phyloP scores from a whole-genome alignment of 805 yeast species.

The Hanseniaspora mollemarum region DNA sequence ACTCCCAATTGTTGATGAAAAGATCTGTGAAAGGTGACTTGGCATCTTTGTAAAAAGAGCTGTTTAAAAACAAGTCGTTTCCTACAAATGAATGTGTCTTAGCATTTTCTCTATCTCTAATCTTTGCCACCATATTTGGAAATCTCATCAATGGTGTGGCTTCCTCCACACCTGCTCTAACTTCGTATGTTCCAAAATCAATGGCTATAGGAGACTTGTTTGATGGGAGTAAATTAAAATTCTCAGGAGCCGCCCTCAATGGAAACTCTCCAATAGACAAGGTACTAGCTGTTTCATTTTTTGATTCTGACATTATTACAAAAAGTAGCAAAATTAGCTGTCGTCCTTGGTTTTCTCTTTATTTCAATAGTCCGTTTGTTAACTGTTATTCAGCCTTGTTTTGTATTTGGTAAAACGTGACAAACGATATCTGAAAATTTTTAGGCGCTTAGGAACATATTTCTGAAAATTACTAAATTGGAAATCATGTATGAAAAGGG shows the following conservation, averaged over 20 bases:
- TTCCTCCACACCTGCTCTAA: conserved; percentile 43
- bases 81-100: conserved; percentile 65
- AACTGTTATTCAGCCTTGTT: too few relatives aligned
- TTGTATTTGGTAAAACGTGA: too few relatives aligned
- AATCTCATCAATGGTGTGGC: conserved; percentile 44
- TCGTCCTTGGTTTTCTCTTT: not conserved
- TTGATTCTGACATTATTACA: not conserved
- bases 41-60: conserved; percentile 53
- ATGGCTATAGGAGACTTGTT: conserved; percentile 63
- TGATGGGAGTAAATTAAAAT: not conserved
- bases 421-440: too few relatives aligned
- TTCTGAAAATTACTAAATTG: too few relatives aligned
- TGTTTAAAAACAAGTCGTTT: conserved; percentile 64
- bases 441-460: not conserved
- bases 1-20: conserved; percentile 84
- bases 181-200: conserved; percentile 63
- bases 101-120: conserved; percentile 63
- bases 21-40: conserved; percentile 81
- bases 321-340: not conserved
- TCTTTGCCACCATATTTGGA: conserved; percentile 58
- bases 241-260: not conserved
- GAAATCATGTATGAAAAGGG: too few relatives aligned
- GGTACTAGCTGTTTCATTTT: not conserved
- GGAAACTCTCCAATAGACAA: not conserved
- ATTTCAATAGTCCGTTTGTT: not conserved